Conservation (phyloP, 176 grass and related monocot species). For the Eremochloa ophiuroides region DNA sequence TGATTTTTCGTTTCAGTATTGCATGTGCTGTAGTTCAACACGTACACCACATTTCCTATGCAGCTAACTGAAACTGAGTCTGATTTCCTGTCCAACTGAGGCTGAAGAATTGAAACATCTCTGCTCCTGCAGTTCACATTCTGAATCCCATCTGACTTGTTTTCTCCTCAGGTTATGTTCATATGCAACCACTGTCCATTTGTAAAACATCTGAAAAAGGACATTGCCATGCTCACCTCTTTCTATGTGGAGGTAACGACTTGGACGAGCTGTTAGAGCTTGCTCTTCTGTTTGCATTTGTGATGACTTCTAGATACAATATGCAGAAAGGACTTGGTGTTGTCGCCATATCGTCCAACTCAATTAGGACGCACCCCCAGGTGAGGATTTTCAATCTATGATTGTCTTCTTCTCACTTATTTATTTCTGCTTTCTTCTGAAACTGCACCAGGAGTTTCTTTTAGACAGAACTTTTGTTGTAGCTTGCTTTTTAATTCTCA, state of each 20-base stretch:
- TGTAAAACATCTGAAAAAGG: conserved; percentile 87
- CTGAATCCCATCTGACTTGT: background rate
- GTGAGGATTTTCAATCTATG: conserved; percentile 19
- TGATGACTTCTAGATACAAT: conserved; percentile 9
- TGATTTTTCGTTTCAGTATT: background rate
- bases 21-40: background rate
- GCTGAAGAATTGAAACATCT: background rate
- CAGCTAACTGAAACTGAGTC: too few species aligned
- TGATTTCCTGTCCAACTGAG: too few species aligned
- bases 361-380: conserved; percentile 68
- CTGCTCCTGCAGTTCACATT: background rate
- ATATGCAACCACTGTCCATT: conserved; percentile 91
- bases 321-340: conserved; percentile 77
- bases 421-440: too few species aligned
- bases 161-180: conserved; percentile 75
- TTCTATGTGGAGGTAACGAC: conserved; percentile 71
- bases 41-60: background rate
- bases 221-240: conserved; percentile 68
- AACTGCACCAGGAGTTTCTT: background rate
- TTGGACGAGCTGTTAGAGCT: background rate
- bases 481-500: too few species aligned
- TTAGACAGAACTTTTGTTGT: too few species aligned
- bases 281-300: background rate
- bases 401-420: too few species aligned
- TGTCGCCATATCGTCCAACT: conserved; percentile 86